Evolutionary conservation across 2,329 filamentous ascomycete species (phyloP).

Genomic region (Salinomyces thailandicus): DNA sequence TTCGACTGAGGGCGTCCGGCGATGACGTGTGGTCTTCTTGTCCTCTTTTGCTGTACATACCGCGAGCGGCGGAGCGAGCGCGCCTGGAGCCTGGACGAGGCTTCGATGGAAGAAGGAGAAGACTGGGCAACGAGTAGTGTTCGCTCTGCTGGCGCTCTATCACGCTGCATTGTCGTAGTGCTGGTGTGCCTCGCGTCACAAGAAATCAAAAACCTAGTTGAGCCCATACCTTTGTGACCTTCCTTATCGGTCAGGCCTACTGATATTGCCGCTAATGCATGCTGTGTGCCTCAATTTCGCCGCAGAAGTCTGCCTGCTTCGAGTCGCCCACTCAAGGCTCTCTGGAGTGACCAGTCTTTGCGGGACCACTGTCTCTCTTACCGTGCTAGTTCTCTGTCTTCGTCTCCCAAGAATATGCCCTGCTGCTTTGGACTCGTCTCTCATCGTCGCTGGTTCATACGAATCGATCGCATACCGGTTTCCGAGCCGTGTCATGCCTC

Average conservation of each 20-base stretch:
- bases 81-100: not conserved
- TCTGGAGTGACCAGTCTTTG: too few relatives aligned
- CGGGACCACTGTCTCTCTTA: too few relatives aligned
- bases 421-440: too few relatives aligned
- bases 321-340: too few relatives aligned
- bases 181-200: not conserved
- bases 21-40: not conserved
- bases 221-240: not conserved
- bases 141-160: too few relatives aligned
- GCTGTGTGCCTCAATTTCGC: not conserved
- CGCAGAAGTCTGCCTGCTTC: not conserved
- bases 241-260: not conserved
- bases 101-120: too few relatives aligned
- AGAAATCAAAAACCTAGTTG: not conserved
- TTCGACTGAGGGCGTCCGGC: constrained; percentile 10
- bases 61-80: not conserved
- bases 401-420: constrained; percentile 44
- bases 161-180: not conserved
- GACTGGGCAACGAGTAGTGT: too few relatives aligned
- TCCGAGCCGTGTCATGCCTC: constrained; percentile 42
- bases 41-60: not conserved
- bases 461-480: too few relatives aligned
- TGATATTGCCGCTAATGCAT: not conserved
- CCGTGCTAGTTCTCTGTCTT: constrained; percentile 32
- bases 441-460: too few relatives aligned